Evolutionary conservation across 768 basidiomycete genomes (phyloP).

Genomic region (Lentinula edodes): DNA sequence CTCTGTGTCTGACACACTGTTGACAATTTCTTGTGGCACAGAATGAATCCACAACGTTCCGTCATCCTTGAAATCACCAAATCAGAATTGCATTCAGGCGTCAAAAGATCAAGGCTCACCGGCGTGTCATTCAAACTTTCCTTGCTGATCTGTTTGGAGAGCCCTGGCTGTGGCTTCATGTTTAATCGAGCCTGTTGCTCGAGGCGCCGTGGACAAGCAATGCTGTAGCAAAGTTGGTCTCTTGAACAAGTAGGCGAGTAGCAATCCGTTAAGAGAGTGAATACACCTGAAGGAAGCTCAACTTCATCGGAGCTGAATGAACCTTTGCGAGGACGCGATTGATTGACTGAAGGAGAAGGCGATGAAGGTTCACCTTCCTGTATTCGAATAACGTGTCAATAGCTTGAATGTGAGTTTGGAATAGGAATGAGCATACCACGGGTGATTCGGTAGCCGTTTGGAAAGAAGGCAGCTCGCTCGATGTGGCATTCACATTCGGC

Average conservation of each 20-base stretch:
- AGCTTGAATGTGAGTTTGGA: background rate
- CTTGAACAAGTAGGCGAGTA: constrained; percentile 96
- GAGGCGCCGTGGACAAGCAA: constrained; percentile 88
- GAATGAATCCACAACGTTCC: constrained; percentile 95
- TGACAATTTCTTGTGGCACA: constrained; percentile 89
- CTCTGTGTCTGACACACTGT: constrained; percentile 88
- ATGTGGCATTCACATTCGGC: constrained; percentile 20
- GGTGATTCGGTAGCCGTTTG: constrained; percentile 15
- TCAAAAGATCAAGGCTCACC: constrained; percentile 31
- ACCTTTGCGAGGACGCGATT: constrained; percentile 27
- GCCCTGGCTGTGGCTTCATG: constrained; percentile 88
- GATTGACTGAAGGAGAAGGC: constrained; percentile 17
- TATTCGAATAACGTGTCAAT: background rate
- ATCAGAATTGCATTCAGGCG: background rate
- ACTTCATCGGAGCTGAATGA: constrained; percentile 51
- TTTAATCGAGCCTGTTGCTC: constrained; percentile 94
- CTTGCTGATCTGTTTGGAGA: constrained; percentile 77
- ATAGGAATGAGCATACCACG: background rate
- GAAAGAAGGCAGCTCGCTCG: constrained; percentile 11
- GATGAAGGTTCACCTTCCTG: constrained; percentile 24
- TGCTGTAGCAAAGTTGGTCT: constrained; percentile 94
- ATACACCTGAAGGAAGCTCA: constrained; percentile 86
- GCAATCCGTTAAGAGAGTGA: constrained; percentile 94
- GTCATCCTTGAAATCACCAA: constrained; percentile 24
- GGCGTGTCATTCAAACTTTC: constrained; percentile 80